Evolutionary conservation across 768 basidiomycete species (phyloP).

Genomic region (Tephrocybe rancida): DNA sequence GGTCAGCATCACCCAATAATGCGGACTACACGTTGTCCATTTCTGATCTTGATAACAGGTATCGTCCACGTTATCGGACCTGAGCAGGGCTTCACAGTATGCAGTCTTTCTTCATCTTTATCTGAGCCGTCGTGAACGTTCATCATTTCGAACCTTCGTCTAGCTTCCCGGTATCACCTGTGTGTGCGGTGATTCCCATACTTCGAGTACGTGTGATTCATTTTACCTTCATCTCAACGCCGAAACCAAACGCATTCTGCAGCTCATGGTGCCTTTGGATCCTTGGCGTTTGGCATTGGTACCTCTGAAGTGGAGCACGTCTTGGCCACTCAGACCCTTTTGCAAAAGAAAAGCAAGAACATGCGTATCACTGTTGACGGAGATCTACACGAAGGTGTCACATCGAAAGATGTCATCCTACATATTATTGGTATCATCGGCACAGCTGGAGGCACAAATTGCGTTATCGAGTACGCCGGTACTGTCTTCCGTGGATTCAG

Average conservation of each 20-base stretch:
- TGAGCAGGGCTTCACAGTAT: slow-evolving; percentile 89
- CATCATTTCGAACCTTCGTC: no score
- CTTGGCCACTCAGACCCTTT: slow-evolving; percentile 86
- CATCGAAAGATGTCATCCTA: slow-evolving; percentile 88
- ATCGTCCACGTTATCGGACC: slow-evolving; percentile 92
- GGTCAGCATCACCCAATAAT: slow-evolving; percentile 41
- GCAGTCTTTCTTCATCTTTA: slow-evolving; percentile 16
- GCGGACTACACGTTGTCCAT: neutral
- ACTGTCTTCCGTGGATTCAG: slow-evolving; percentile 82
- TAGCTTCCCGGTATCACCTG: slow-evolving; percentile 79
- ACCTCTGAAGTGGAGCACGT: slow-evolving; percentile 96
- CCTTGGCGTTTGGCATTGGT: slow-evolving; percentile 91
- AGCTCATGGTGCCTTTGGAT: slow-evolving; percentile 94
- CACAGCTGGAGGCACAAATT: slow-evolving; percentile 92
- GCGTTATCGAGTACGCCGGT: slow-evolving; percentile 91
- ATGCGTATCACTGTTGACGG: slow-evolving; percentile 92
- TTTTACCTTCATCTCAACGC: neutral
- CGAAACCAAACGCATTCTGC: slow-evolving; percentile 6
- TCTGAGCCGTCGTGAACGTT: neutral
- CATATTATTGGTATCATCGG: slow-evolving; percentile 91
- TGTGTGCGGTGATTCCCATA: slow-evolving; percentile 94
- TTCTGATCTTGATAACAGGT: slow-evolving; percentile 39
- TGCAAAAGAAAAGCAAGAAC: slow-evolving; percentile 89
- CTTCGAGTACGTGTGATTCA: slow-evolving; percentile 65
- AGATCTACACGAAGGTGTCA: slow-evolving; percentile 77